A percentile compares a stretch with the other conserved stretches of the same genome.
phyloP scores from a whole-genome alignment of 345 rosid genomes.

The Turritis glabra region DNA sequence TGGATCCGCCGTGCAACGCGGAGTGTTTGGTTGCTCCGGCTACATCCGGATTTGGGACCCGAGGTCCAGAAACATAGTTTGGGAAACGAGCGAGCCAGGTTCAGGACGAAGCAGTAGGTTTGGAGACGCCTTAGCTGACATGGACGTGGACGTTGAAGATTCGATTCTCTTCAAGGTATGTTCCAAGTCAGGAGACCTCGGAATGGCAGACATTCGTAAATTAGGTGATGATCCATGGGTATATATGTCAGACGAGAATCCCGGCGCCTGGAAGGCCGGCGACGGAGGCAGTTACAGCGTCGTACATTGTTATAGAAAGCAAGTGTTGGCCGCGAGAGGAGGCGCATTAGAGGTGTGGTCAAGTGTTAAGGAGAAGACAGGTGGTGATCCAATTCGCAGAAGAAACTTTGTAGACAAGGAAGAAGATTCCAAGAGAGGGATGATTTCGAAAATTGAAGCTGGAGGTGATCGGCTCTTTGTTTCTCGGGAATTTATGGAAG shows the following conservation, averaged over 20 bases:
- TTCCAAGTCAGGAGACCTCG: constrained; percentile 86
- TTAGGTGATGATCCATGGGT: constrained; percentile 88
- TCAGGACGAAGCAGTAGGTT: constrained; percentile 85
- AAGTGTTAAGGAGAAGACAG: constrained; percentile 34
- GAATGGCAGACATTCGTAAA: constrained; percentile 76
- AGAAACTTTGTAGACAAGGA: constrained; percentile 77
- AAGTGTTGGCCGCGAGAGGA: constrained; percentile 79
- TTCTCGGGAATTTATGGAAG: constrained; percentile 68
- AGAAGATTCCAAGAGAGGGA: constrained; percentile 68
- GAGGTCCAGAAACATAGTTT: constrained; percentile 54
- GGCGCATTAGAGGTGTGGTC: constrained; percentile 92
- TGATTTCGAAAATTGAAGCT: constrained; percentile 63
- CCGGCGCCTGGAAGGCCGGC: constrained; percentile 44
- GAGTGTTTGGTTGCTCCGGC: constrained; percentile 88
- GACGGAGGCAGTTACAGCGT: constrained; percentile 40
- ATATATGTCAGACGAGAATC: constrained; percentile 64
- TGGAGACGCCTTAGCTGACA: constrained; percentile 88
- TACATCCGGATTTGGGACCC: constrained; percentile 91
- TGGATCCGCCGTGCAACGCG: constrained; percentile 59
- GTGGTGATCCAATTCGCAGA: constrained; percentile 37
- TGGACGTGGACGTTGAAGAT: constrained; percentile 60
- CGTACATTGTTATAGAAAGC: constrained; percentile 64
- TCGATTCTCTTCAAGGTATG: constrained; percentile 70
- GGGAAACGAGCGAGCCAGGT: constrained; percentile 96
- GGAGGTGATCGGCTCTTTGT: constrained; percentile 86